Evolutionary conservation across 495 filamentous ascomycete genomes (phyloP).

Genomic region (Bombardia bombarda): DNA sequence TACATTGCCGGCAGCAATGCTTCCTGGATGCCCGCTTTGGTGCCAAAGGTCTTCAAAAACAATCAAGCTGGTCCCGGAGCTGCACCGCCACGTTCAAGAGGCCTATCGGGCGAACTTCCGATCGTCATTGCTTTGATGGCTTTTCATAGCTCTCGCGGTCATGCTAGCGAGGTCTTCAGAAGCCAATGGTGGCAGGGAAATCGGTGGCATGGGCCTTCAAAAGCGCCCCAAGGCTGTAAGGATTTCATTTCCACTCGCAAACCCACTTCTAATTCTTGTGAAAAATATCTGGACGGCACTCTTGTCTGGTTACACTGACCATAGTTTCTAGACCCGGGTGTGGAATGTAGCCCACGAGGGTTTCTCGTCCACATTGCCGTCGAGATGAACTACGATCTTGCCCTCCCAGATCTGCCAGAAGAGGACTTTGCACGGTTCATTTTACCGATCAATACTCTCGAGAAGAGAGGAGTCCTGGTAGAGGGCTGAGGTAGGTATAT

Average conservation of each 20-base stretch:
- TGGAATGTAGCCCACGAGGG: conserved; percentile 11
- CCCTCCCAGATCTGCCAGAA: neutral
- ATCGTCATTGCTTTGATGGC: conserved; percentile 25
- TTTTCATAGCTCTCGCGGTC: conserved; percentile 8
- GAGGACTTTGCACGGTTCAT: neutral
- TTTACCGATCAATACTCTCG: neutral
- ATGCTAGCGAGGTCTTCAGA: conserved; percentile 13
- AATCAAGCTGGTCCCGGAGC: neutral
- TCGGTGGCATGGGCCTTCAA: conserved; percentile 7
- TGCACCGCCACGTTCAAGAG: conserved; percentile 9
- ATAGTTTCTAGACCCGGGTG: conserved; percentile 1
- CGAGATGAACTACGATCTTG: conserved; percentile 3
- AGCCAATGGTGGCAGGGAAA: conserved; percentile 7
- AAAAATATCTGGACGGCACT: neutral
- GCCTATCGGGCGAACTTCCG: conserved; percentile 21
- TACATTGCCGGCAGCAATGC: conserved; percentile 14
- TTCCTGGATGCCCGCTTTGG: conserved; percentile 26
- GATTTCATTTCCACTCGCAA: neutral
- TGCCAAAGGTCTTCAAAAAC: conserved; percentile 20
- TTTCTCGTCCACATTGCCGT: conserved; percentile 18
- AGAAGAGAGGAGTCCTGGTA: neutral
- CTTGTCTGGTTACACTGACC: too few relatives aligned
- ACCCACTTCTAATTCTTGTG: neutral
- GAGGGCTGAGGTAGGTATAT: neutral
- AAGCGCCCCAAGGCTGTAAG: conserved; percentile 15